phyloP scores from a whole-genome alignment of 306 rosid genomes.

The Amphicarpaea edgeworthii region DNA sequence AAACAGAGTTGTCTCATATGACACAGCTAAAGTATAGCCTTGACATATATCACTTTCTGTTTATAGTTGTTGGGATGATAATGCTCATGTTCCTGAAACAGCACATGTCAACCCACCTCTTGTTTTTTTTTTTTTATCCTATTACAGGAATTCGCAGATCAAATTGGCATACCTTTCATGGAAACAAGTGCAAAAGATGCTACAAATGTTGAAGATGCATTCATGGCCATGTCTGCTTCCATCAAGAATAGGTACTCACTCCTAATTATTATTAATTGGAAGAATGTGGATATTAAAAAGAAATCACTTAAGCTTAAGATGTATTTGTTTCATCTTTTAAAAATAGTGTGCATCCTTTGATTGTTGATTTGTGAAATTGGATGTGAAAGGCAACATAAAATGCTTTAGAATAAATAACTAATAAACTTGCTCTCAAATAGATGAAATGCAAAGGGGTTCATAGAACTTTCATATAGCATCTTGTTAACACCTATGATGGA shows the following conservation, averaged over 20 bases:
- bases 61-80: not conserved
- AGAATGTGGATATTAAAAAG: not conserved
- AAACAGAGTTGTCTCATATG: slow-evolving; percentile 61
- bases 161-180: slow-evolving; percentile 65
- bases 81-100: slow-evolving; percentile 23
- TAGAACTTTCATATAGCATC: not conserved
- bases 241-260: slow-evolving; percentile 55
- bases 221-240: slow-evolving; percentile 68
- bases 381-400: not conserved
- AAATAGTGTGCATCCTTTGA: not conserved
- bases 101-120: slow-evolving; percentile 14
- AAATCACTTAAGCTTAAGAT: not conserved
- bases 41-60: slow-evolving; percentile 20
- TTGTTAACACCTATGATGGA: not conserved
- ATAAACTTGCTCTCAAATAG: not conserved
- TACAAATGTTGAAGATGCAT: slow-evolving; percentile 64
- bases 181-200: slow-evolving; percentile 69
- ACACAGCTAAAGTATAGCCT: slow-evolving; percentile 57
- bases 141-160: slow-evolving; percentile 60
- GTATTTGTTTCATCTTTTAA: not conserved
- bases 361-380: slow-evolving; percentile 15
- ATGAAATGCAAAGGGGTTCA: not conserved
- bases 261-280: slow-evolving; percentile 5
- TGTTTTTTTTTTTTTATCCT: not conserved
- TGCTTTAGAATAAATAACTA: not conserved